phyloP scores from a whole-genome alignment of 768 basidiomycete genomes.

The Trametes meyenii region DNA sequence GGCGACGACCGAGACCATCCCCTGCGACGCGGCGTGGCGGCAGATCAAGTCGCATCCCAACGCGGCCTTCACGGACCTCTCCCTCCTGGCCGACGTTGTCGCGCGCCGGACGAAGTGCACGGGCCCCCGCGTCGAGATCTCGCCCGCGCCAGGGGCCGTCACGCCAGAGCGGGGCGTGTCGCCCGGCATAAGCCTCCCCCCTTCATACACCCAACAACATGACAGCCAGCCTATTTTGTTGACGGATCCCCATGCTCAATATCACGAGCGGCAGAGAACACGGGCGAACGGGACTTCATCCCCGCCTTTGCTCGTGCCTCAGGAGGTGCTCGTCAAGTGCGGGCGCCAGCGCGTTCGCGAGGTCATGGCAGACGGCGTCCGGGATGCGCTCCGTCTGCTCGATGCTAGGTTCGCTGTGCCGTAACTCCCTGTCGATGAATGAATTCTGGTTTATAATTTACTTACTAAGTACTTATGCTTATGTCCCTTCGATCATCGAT shows the following conservation, averaged over 20 bases:
- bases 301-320: conserved; percentile 58
- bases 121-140: conserved; percentile 67
- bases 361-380: conserved; percentile 73
- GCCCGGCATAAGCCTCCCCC: conserved; percentile 27
- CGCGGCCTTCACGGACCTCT: conserved; percentile 80
- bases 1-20: conserved; percentile 54
- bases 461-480: conserved; percentile 15
- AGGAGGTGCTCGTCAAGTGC: conserved; percentile 63
- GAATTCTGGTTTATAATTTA: conserved; percentile 17
- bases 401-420: conserved; percentile 46
- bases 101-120: conserved; percentile 79
- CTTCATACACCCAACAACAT: conserved; percentile 10
- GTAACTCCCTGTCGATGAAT: conserved; percentile 6
- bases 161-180: conserved; percentile 50
- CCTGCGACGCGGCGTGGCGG: conserved; percentile 83
- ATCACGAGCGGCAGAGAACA: conserved; percentile 47
- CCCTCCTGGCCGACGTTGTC: conserved; percentile 86
- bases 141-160: conserved; percentile 51
- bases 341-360: conserved; percentile 62
- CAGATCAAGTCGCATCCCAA: conserved; percentile 89
- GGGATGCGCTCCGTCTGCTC: conserved; percentile 72
- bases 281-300: conserved; percentile 36
- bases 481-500: conserved; percentile 4
- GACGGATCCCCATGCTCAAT: conserved; percentile 57
- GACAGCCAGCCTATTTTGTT: conserved; percentile 47